Conservation (phyloP, 768 basidiomycete genomes). For the Rhizopogon roseolus region DNA sequence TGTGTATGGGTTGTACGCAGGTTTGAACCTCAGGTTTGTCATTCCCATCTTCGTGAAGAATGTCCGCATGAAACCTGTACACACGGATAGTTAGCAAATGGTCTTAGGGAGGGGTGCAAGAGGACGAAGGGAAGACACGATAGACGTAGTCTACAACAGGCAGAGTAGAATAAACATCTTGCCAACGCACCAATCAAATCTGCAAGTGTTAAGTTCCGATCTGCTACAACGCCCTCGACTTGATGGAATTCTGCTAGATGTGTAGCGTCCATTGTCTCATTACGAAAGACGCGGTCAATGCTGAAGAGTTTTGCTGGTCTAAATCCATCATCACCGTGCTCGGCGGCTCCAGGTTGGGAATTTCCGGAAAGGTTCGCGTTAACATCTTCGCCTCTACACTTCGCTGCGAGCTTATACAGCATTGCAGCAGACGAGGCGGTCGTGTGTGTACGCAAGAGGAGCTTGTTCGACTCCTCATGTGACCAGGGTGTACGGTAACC, state of each 20-base stretch:
- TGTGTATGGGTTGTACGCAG: slow-evolving; percentile 97
- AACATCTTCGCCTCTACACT: slow-evolving; percentile 57
- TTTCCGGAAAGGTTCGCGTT: slow-evolving; percentile 13
- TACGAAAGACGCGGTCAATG: slow-evolving; percentile 97
- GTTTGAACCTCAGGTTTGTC: slow-evolving; percentile 92
- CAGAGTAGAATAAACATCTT: background rate
- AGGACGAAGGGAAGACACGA: background rate
- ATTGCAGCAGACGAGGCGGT: slow-evolving; percentile 92
- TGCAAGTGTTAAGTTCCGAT: slow-evolving; percentile 85
- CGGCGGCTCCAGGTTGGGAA: slow-evolving; percentile 12
- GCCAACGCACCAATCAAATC: slow-evolving; percentile 79
- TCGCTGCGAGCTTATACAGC: slow-evolving; percentile 90
- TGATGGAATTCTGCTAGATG: slow-evolving; percentile 99
- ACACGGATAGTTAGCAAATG: background rate
- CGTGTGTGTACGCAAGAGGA: slow-evolving; percentile 94
- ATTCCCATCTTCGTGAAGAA: slow-evolving; percentile 99
- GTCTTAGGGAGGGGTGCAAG: background rate
- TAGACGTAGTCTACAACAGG: background rate
- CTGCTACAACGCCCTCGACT: slow-evolving; percentile 99
- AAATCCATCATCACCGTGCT: slow-evolving; percentile 61
- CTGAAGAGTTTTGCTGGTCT: slow-evolving; percentile 92
- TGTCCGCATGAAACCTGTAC: slow-evolving; percentile 91
- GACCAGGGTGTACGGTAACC: slow-evolving; percentile 99
- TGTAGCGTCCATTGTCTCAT: slow-evolving; percentile 97
- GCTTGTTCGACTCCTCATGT: slow-evolving; percentile 84